Conservation (phyloP, 345 rosid genomes). For the Populus euphratica region DNA sequence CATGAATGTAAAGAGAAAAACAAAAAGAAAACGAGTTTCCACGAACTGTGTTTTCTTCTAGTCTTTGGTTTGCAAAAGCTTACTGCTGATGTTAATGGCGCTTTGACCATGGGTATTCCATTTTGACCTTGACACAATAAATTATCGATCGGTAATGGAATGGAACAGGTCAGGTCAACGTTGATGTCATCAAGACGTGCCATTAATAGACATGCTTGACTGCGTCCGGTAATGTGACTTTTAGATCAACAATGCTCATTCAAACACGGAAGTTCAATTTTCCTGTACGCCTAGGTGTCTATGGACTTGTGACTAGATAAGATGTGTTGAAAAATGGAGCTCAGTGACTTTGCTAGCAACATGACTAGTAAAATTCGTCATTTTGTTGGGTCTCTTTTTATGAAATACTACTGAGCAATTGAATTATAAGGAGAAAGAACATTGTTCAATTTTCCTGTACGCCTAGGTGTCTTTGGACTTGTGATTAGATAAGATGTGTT, state of each 20-base stretch:
- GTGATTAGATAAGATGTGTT: no score
- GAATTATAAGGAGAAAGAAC: neutral
- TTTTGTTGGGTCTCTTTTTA: neutral
- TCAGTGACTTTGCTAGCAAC: neutral
- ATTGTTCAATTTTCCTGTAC: neutral
- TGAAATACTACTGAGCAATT: neutral
- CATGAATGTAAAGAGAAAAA: neutral
- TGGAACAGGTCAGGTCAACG: neutral
- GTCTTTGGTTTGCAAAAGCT: neutral
- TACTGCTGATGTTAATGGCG: neutral
- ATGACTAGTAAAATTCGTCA: neutral
- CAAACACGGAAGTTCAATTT: no score
- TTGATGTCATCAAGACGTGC: neutral
- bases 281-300: no score
- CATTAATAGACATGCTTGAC: neutral
- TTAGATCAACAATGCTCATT: no score
- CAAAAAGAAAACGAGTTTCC: neutral
- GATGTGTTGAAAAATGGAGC: neutral
- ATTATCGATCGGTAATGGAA: neutral
- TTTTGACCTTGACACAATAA: neutral
- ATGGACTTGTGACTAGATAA: no score
- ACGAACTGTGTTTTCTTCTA: neutral
- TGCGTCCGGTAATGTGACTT: neutral
- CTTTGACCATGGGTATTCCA: neutral
- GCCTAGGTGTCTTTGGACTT: no score